These are phyloP conservation scores for Penicillium lividum DNA, from an alignment of 495 filamentous ascomycete genomes.

Conservation along the genomic window DNA sequence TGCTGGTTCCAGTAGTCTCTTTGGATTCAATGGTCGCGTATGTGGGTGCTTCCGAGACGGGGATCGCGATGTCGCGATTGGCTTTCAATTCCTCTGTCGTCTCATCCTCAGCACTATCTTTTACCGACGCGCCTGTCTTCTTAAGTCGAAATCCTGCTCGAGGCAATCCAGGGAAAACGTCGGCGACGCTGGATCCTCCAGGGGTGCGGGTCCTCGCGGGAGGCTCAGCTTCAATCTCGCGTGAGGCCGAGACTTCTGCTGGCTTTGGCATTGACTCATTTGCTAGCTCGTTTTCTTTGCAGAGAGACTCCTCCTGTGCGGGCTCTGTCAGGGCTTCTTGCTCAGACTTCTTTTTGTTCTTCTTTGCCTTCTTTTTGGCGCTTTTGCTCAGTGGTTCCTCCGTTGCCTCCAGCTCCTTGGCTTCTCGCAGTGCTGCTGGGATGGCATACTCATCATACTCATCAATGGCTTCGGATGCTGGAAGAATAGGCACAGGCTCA, in stretches of 20 bases:
- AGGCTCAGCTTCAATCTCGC: conserved; percentile 22
- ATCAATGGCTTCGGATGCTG: conserved; percentile 31
- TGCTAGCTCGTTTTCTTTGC: conserved; percentile 17
- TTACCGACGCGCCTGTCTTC: conserved; percentile 32
- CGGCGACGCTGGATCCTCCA: conserved; percentile 36
- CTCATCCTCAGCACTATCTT: conserved; percentile 53
- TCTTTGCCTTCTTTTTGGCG: conserved; percentile 35
- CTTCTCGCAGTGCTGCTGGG: conserved; percentile 29
- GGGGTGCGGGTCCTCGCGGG: conserved; percentile 25
- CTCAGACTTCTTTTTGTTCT: conserved; percentile 30
- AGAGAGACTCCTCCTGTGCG: conserved; percentile 10
- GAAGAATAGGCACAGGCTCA: conserved; percentile 31
- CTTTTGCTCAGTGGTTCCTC: conserved; percentile 26
- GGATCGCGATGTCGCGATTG: conserved; percentile 53
- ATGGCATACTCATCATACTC: conserved; percentile 36
- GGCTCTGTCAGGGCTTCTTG: conserved; percentile 15
- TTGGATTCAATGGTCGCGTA: conserved; percentile 24
- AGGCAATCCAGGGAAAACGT: conserved; percentile 42
- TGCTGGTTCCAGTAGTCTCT: conserved; percentile 16
- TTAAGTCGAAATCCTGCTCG: conserved; percentile 35
- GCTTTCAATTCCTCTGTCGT: conserved; percentile 38
- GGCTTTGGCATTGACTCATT: conserved; percentile 11
- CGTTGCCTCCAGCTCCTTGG: conserved; percentile 18
- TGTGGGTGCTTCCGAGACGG: conserved; percentile 51
- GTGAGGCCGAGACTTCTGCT: conserved; percentile 12